These are phyloP conservation scores for Ophiostoma sp. DNA, from an alignment of 2,329 filamentous ascomycete species.

Conservation along the genomic window DNA sequence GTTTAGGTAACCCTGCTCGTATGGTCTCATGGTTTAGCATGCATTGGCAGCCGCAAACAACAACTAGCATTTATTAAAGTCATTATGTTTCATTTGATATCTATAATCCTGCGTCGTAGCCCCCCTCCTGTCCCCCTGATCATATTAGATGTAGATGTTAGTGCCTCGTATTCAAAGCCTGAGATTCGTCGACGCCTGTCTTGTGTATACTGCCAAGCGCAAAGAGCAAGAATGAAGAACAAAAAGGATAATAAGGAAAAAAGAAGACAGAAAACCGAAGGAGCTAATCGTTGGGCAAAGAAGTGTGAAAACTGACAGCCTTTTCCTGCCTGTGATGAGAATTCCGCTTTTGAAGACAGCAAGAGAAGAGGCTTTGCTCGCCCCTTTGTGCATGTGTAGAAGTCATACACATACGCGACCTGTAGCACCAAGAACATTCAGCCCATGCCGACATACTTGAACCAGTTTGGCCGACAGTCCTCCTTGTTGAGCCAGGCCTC, in stretches of 20 bases:
- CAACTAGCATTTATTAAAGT: neutral
- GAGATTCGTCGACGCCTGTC: neutral
- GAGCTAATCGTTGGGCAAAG: neutral
- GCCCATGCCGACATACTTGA: slow-evolving; percentile 84
- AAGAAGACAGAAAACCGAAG: neutral
- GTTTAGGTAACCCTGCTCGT: neutral
- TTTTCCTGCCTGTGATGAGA: no score
- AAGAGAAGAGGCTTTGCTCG: no score
- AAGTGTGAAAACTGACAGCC: no score
- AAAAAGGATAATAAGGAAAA: neutral
- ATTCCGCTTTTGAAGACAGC: no score
- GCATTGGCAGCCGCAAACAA: no score
- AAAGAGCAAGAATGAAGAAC: no score
- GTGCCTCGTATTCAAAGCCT: neutral
- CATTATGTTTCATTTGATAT: slow-evolving; percentile 2
- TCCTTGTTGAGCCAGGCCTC: slow-evolving; percentile 80
- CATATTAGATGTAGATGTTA: neutral
- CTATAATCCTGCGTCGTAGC: neutral
- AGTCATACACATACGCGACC: no score
- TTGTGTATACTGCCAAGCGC: slow-evolving; percentile 3
- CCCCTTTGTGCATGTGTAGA: no score
- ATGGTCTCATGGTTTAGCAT: no score
- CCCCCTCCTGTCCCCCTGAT: neutral
- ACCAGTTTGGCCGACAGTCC: slow-evolving; percentile 94
- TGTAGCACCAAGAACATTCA: slow-evolving; percentile 34